These are phyloP conservation scores for Panaeolus cyanescens DNA, from an alignment of 768 basidiomycete genomes.

Conservation along the genomic window DNA sequence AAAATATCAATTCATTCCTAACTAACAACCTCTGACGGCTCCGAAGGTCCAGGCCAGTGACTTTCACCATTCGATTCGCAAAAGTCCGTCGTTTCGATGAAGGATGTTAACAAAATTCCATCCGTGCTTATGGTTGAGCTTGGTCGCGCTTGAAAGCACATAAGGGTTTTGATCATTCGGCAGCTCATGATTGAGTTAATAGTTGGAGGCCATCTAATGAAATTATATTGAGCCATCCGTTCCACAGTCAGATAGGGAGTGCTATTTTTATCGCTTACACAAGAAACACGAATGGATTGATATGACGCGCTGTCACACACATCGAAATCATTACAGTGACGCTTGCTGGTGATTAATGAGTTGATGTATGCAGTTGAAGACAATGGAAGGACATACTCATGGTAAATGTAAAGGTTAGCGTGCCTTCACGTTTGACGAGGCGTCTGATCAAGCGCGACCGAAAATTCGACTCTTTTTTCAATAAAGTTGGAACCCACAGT, in stretches of 20 bases:
- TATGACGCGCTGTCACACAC: neutral
- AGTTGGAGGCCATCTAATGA: neutral
- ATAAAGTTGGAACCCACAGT: neutral
- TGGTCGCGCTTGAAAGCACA: neutral
- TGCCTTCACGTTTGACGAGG: neutral
- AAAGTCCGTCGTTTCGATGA: no score
- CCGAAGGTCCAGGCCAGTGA: no score
- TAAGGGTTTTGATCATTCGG: neutral
- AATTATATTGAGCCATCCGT: no score
- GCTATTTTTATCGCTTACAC: no score
- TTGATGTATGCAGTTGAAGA: no score
- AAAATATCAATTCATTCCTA: no score
- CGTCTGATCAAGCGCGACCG: neutral
- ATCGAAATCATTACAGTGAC: neutral
- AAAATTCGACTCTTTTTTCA: neutral
- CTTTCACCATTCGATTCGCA: no score
- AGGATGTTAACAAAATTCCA: neutral
- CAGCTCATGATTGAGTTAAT: neutral
- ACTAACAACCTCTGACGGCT: no score
- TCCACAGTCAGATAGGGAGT: no score
- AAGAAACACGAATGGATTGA: neutral
- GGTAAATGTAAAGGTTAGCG: neutral
- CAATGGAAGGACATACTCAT: neutral
- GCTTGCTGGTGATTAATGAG: neutral
- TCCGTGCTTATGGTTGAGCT: neutral